These are phyloP conservation scores for Pseudoturritis turrita DNA, from an alignment of 345 rosid genomes.

Conservation along the genomic window DNA sequence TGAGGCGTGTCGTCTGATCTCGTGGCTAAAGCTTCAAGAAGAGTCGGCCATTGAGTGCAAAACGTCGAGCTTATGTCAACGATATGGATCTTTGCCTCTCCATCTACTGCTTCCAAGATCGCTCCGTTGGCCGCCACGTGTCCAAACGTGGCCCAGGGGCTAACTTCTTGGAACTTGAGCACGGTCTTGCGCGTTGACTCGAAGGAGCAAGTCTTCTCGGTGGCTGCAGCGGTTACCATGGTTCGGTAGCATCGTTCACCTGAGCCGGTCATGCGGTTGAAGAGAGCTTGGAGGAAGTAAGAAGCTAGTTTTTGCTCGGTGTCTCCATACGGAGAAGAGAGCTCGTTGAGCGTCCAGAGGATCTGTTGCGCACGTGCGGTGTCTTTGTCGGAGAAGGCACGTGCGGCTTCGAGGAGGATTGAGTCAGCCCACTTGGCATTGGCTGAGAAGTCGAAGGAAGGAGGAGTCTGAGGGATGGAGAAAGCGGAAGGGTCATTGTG, in stretches of 20 bases:
- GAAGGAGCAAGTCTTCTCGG: slow-evolving; percentile 74
- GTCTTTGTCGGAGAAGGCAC: slow-evolving; percentile 60
- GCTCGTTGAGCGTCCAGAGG: slow-evolving; percentile 92
- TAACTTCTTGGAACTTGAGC: slow-evolving; percentile 86
- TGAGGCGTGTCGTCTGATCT: slow-evolving; percentile 90
- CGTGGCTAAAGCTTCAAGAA: slow-evolving; percentile 93
- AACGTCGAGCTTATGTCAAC: slow-evolving; percentile 85
- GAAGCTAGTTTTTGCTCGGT: slow-evolving; percentile 74
- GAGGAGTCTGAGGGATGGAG: slow-evolving; percentile 47
- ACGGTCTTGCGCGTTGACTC: slow-evolving; percentile 77
- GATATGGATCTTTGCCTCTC: slow-evolving; percentile 73
- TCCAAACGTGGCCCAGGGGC: slow-evolving; percentile 98
- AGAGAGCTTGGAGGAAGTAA: slow-evolving; percentile 86
- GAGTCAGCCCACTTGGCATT: slow-evolving; percentile 66
- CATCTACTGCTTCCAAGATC: slow-evolving; percentile 86
- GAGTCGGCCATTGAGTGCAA: slow-evolving; percentile 98
- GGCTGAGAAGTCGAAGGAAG: slow-evolving; percentile 61
- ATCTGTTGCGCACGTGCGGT: slow-evolving; percentile 66
- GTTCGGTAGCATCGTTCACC: slow-evolving; percentile 67
- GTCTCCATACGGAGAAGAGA: slow-evolving; percentile 86
- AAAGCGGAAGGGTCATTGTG: slow-evolving; percentile 42
- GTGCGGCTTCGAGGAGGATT: slow-evolving; percentile 65
- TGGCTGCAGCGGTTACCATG: slow-evolving; percentile 45
- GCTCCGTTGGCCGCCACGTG: slow-evolving; percentile 94
- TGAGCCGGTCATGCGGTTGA: slow-evolving; percentile 76